Evolutionary conservation across 768 basidiomycete species (phyloP).

Genomic region (Suillus subluteus): DNA sequence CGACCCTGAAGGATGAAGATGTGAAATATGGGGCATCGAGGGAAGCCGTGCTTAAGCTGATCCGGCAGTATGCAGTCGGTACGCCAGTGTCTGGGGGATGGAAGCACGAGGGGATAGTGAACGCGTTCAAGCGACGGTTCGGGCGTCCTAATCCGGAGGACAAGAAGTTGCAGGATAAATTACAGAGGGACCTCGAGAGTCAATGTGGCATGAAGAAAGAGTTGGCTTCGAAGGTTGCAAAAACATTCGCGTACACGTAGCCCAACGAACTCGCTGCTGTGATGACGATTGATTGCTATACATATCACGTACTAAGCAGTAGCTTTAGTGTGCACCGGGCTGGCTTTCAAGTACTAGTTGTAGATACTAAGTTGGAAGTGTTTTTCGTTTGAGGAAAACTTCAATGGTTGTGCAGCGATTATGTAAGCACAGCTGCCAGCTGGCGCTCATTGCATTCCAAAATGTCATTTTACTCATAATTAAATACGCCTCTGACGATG

Average conservation of each 20-base stretch:
- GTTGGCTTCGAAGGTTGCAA: neutral
- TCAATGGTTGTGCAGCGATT: too few relatives aligned
- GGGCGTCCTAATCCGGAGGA: neutral
- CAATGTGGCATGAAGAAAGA: neutral
- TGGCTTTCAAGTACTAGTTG: too few relatives aligned
- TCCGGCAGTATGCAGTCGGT: neutral
- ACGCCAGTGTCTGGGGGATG: neutral
- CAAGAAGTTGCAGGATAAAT: neutral
- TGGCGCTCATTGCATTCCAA: too few relatives aligned
- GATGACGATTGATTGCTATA: neutral
- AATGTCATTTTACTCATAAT: too few relatives aligned
- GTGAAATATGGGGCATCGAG: conserved; percentile 40
- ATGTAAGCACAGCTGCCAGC: too few relatives aligned
- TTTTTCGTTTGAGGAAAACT: too few relatives aligned
- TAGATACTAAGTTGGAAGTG: too few relatives aligned
- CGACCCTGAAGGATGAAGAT: conserved; percentile 34
- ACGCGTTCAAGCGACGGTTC: neutral
- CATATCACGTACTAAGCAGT: neutral
- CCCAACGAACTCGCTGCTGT: neutral
- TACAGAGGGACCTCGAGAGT: neutral
- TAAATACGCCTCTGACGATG: conserved; percentile 16
- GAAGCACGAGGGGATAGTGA: neutral
- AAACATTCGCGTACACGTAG: neutral
- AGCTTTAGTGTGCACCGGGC: too few relatives aligned
- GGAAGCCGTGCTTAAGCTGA: conserved; percentile 25